A percentile compares a stretch with the other conserved stretches of the same genome.
Conservation (phyloP, 768 basidiomycete genomes). For the Naganishia friedmannii region DNA sequence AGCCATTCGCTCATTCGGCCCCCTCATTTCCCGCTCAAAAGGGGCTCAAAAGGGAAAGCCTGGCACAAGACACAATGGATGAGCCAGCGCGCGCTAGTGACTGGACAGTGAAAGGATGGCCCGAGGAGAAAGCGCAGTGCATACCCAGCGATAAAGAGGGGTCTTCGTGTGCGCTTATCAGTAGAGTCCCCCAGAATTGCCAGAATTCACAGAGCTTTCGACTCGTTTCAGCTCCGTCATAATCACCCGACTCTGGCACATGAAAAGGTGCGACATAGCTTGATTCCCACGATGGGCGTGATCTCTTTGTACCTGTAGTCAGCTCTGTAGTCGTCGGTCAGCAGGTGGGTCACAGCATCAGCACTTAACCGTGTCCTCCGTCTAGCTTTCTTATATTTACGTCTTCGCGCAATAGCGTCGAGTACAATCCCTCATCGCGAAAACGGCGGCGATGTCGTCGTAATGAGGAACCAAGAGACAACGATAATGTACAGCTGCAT, state of each 20-base stretch:
- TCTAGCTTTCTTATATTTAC: too few relatives aligned
- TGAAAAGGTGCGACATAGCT: neutral
- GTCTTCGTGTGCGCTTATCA: neutral
- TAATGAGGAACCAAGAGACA: too few relatives aligned
- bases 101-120: too few relatives aligned
- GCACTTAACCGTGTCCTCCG: too few relatives aligned
- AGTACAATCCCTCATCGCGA: too few relatives aligned
- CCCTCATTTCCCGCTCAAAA: neutral
- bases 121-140: constrained; percentile 1
- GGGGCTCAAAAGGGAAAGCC: constrained; percentile 19
- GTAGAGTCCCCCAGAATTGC: neutral
- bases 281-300: constrained; percentile 10
- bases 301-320: neutral
- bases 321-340: neutral
- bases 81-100: neutral
- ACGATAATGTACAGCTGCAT: too few relatives aligned
- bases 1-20: neutral
- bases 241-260: constrained; percentile 19
- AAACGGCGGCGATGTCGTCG: too few relatives aligned
- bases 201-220: neutral
- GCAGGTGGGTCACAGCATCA: too few relatives aligned
- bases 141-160: neutral
- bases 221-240: neutral
- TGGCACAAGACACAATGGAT: neutral
- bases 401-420: too few relatives aligned